Evolutionary conservation across 1,284 basidiomycete species (phyloP).

Genomic region (Volvariella surrecta): DNA sequence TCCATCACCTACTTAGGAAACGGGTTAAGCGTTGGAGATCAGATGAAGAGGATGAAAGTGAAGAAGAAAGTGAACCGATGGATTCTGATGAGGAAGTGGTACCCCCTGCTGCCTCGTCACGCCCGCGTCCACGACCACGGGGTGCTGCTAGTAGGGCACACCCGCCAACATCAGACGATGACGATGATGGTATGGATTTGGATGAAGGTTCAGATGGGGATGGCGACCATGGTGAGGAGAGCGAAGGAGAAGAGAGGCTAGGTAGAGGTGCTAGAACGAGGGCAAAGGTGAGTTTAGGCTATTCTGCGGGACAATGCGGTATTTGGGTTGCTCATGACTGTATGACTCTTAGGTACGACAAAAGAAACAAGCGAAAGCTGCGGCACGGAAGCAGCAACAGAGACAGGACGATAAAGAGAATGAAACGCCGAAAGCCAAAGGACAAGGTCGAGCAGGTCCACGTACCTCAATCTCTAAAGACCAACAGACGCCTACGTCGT

Average conservation of each 20-base stretch:
- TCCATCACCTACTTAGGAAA: slow-evolving; percentile 9
- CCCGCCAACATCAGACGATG: not conserved
- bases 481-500: too few species aligned
- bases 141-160: not conserved
- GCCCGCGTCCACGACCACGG: too few species aligned
- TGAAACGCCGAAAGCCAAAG: too few species aligned
- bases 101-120: too few species aligned
- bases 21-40: slow-evolving; percentile 15
- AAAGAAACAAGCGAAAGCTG: too few species aligned
- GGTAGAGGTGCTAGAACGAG: not conserved
- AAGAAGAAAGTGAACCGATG: slow-evolving; percentile 18
- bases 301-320: not conserved
- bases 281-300: not conserved
- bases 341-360: too few species aligned
- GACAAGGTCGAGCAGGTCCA: too few species aligned
- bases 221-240: too few species aligned
- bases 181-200: not conserved
- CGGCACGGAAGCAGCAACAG: too few species aligned
- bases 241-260: not conserved
- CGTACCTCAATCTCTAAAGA: too few species aligned
- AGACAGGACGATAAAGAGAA: too few species aligned
- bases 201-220: not conserved
- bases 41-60: slow-evolving; percentile 15
- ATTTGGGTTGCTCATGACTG: not conserved
- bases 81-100: slow-evolving; percentile 25